phyloP scores from a whole-genome alignment of 768 basidiomycete species.

The Boletellus sp. region DNA sequence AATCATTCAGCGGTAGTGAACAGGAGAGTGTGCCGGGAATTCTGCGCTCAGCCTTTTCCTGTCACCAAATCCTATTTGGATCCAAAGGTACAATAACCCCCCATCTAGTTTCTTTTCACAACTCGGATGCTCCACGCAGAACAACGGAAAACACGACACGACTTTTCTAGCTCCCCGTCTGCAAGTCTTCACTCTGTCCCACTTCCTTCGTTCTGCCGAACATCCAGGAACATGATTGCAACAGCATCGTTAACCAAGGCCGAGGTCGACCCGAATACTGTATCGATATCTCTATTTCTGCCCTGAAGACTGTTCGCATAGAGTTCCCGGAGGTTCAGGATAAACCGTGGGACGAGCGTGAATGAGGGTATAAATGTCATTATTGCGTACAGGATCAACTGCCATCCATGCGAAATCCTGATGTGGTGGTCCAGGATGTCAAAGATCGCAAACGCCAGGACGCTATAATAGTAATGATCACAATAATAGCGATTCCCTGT shows the following conservation, averaged over 20 bases:
- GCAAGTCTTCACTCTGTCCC: background rate
- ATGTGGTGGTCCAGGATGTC: background rate
- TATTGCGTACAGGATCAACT: background rate
- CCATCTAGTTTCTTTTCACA: too few species aligned
- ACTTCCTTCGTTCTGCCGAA: background rate
- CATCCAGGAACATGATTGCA: background rate
- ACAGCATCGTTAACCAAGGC: too few species aligned
- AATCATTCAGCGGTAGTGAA: too few species aligned
- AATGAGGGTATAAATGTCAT: background rate
- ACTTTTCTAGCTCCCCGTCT: background rate
- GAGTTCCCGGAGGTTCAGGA: background rate
- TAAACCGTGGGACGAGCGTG: background rate
- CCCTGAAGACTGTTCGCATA: background rate
- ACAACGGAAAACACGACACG: too few species aligned
- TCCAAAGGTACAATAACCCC: too few species aligned
- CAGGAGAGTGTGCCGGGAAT: too few species aligned
- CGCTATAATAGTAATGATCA: too few species aligned
- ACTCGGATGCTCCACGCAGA: too few species aligned
- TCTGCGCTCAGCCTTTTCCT: too few species aligned
- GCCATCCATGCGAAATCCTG: background rate
- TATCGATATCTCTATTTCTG: background rate
- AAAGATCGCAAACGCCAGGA: background rate
- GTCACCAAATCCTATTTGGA: too few species aligned
- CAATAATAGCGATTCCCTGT: too few species aligned
- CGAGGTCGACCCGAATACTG: background rate